Evolutionary conservation across 2,329 filamentous ascomycete species (phyloP).

Genomic region (Venturia aucupariae): DNA sequence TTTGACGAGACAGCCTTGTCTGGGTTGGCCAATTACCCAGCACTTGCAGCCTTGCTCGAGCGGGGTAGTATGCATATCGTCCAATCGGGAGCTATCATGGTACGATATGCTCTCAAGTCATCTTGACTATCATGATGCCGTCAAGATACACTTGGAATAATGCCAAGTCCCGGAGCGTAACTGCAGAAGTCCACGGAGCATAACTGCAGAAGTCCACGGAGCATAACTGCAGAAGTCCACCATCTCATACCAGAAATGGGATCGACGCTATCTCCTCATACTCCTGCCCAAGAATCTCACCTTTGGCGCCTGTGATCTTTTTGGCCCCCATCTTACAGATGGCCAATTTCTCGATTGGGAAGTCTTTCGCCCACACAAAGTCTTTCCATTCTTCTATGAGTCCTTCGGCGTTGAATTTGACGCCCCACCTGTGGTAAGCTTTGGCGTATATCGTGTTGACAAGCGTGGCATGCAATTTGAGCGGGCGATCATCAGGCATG

Average conservation of each 20-base stretch:
- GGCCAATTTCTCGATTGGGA: conserved; percentile 60
- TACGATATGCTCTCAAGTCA: background rate
- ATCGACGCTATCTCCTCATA: conserved; percentile 40
- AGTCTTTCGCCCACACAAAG: conserved; percentile 60
- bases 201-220: no score
- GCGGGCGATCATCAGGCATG: conserved; percentile 47
- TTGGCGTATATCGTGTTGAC: conserved; percentile 70
- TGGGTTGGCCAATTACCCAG: background rate
- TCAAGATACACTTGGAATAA: no score
- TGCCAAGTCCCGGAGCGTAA: no score
- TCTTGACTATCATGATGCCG: background rate
- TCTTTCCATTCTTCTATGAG: conserved; percentile 49
- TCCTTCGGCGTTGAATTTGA: conserved; percentile 33
- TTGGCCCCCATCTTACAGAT: conserved; percentile 86
- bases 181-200: no score
- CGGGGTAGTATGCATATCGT: background rate
- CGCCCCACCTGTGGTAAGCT: conserved; percentile 18
- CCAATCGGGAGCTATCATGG: background rate
- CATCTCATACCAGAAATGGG: background rate
- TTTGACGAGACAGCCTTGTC: background rate
- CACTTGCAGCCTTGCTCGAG: background rate
- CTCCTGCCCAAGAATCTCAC: conserved; percentile 41
- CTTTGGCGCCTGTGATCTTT: conserved; percentile 43
- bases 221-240: no score
- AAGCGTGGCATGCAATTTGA: conserved; percentile 77